Evolutionary conservation across 2,329 filamentous ascomycete species (phyloP).

Genomic region (Pseudohalonectria lignicola): DNA sequence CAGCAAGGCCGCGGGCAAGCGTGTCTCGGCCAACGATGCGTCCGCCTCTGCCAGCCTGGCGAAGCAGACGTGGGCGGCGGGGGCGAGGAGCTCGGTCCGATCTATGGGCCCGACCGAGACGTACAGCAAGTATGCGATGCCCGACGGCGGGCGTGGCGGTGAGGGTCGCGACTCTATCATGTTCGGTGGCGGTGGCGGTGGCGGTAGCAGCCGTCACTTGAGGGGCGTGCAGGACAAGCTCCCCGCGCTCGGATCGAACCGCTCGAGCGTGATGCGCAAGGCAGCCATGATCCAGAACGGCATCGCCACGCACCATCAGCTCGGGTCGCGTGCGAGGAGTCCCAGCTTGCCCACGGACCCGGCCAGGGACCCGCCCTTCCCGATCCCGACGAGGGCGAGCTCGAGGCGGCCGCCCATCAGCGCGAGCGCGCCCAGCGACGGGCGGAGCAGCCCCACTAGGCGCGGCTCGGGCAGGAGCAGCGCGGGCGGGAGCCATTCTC

Average conservation of each 20-base stretch:
- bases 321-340: conserved; percentile 50
- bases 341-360: conserved; percentile 55
- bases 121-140: conserved; percentile 31
- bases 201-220: not conserved
- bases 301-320: conserved; percentile 55
- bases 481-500: conserved; percentile 40
- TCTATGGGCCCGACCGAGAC: conserved; percentile 26
- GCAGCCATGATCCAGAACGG: conserved; percentile 73
- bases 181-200: not conserved
- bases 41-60: conserved; percentile 1
- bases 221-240: conserved; percentile 20
- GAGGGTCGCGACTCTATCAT: conserved; percentile 7
- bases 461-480: conserved; percentile 28
- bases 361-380: conserved; percentile 64
- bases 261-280: conserved; percentile 58
- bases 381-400: conserved; percentile 81
- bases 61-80: too few relatives aligned
- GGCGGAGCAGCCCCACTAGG: conserved; percentile 65
- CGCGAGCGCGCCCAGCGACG: conserved; percentile 57
- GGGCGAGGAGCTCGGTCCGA: conserved; percentile 15
- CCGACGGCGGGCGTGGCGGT: conserved; percentile 14
- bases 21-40: not conserved
- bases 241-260: conserved; percentile 25
- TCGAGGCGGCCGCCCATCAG: conserved; percentile 63
- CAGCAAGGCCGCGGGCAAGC: not conserved